Percentiles rank a stretch among this genome's conserved stretches.
Conservation (phyloP, 2,329 filamentous ascomycete genomes). For the Trichoderma citrinoviride region DNA sequence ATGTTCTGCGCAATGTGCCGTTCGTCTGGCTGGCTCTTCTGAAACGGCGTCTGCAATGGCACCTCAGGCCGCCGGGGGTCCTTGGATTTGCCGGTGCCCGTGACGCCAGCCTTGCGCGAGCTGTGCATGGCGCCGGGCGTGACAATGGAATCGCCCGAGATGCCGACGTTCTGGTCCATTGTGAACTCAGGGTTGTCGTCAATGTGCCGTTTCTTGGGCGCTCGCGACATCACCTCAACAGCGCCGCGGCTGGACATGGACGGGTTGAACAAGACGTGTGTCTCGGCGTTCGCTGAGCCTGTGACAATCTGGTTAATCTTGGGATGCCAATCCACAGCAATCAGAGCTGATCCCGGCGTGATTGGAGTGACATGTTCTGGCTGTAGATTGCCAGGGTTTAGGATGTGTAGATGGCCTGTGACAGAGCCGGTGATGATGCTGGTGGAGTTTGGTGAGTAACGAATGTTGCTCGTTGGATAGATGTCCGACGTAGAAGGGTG, state of each 20-base stretch:
- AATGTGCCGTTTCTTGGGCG: constrained; percentile 90
- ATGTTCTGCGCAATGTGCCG: constrained; percentile 86
- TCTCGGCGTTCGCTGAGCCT: constrained; percentile 86
- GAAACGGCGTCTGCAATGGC: constrained; percentile 82
- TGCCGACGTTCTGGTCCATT: constrained; percentile 74
- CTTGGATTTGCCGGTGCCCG: constrained; percentile 69
- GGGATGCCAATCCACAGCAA: constrained; percentile 86
- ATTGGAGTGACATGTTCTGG: constrained; percentile 83
- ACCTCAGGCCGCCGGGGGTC: constrained; percentile 85
- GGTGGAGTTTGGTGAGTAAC: constrained; percentile 79
- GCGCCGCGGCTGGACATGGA: constrained; percentile 78
- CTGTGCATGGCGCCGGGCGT: constrained; percentile 60
- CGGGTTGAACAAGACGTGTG: constrained; percentile 87
- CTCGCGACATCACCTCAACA: constrained; percentile 84
- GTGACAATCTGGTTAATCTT: constrained; percentile 96
- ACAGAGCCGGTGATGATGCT: constrained; percentile 87
- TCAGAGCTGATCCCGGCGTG: constrained; percentile 78
- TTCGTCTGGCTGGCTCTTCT: constrained; percentile 85
- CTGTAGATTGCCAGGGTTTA: constrained; percentile 87
- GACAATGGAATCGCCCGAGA: constrained; percentile 80
- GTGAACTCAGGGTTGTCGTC: constrained; percentile 89
- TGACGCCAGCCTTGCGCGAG: constrained; percentile 63
- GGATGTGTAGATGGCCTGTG: constrained; percentile 81
- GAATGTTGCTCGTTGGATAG: constrained; percentile 82
- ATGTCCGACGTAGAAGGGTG: constrained; percentile 81